phyloP scores from a whole-genome alignment of 2,329 filamentous ascomycete genomes.

The Acephala macrosclerotiorum region DNA sequence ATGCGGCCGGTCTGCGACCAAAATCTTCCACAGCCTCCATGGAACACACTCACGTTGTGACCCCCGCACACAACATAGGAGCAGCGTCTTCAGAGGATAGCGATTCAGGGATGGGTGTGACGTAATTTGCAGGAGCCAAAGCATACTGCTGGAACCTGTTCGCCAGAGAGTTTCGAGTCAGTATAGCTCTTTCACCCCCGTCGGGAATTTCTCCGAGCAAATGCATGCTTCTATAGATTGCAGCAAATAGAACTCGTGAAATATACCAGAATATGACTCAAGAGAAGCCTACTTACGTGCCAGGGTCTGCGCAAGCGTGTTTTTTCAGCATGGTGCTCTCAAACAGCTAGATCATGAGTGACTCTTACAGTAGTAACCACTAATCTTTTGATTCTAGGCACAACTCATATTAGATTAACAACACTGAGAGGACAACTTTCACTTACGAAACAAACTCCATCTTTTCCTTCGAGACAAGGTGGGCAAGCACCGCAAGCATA shows the following conservation, averaged over 20 bases:
- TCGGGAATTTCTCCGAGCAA: no score
- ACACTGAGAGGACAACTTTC: slow-evolving; percentile 2
- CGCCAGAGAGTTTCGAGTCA: no score
- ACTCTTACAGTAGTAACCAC: slow-evolving; percentile 65
- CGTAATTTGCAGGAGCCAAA: slow-evolving; percentile 69
- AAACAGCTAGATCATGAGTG: neutral
- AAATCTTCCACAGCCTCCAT: slow-evolving; percentile 15
- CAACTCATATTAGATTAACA: slow-evolving; percentile 19
- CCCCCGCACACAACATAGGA: slow-evolving; percentile 72
- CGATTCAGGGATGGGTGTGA: slow-evolving; percentile 71
- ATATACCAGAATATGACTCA: no score
- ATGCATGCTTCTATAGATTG: no score
- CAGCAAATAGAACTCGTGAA: no score
- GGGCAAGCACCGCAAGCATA: slow-evolving; percentile 63
- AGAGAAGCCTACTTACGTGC: no score
- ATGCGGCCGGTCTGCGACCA: slow-evolving; percentile 37
- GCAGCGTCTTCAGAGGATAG: slow-evolving; percentile 67
- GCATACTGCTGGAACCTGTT: slow-evolving; percentile 72
- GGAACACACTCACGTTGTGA: slow-evolving; percentile 56
- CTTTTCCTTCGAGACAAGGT: slow-evolving; percentile 61
- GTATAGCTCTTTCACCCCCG: no score
- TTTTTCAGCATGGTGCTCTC: neutral
- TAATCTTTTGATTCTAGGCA: slow-evolving; percentile 58
- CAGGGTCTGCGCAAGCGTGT: slow-evolving; percentile 52
- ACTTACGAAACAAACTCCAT: slow-evolving; percentile 71